phyloP scores from a whole-genome alignment of 2,329 filamentous ascomycete species.

The Nigrospora sphaerica region DNA sequence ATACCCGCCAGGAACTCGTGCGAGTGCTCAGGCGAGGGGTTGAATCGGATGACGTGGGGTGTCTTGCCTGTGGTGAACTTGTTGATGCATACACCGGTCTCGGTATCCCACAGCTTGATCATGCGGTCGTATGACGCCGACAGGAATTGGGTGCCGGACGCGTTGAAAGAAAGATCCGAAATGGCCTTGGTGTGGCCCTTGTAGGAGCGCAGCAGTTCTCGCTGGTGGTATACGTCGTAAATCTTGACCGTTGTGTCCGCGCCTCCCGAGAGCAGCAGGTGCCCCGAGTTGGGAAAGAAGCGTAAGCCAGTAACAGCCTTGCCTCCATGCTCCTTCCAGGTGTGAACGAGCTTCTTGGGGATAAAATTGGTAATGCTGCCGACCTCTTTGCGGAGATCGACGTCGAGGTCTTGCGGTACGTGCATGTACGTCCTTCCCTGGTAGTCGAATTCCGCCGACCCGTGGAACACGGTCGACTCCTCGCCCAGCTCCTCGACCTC shows the following conservation, averaged over 20 bases:
- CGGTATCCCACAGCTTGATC: slow-evolving; percentile 98
- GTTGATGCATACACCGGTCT: slow-evolving; percentile 80
- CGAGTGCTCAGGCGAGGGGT: slow-evolving; percentile 67
- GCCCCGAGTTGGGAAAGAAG: slow-evolving; percentile 83
- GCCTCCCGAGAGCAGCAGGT: slow-evolving; percentile 81
- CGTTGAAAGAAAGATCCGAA: slow-evolving; percentile 84
- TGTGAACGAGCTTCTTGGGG: slow-evolving; percentile 88
- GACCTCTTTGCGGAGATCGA: slow-evolving; percentile 75
- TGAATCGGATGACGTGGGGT: slow-evolving; percentile 90
- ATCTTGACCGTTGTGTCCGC: slow-evolving; percentile 89
- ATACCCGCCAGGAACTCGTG: slow-evolving; percentile 94
- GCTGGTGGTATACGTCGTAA: slow-evolving; percentile 88
- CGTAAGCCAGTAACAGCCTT: slow-evolving; percentile 83
- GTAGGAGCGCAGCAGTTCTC: slow-evolving; percentile 85
- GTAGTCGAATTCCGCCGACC: slow-evolving; percentile 79
- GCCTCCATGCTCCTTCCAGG: slow-evolving; percentile 74
- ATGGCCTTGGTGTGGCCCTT: slow-evolving; percentile 84
- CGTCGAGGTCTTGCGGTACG: slow-evolving; percentile 80
- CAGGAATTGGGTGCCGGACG: slow-evolving; percentile 75
- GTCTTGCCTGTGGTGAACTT: slow-evolving; percentile 93
- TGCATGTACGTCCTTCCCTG: slow-evolving; percentile 97
- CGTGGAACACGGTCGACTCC: slow-evolving; percentile 86
- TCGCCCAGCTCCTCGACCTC: slow-evolving; percentile 53
- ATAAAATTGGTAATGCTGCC: slow-evolving; percentile 84
- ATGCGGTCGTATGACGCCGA: slow-evolving; percentile 89